Base-by-base conservation (phyloP, 352 stramenopile species). In the Albugo candida region DNA sequence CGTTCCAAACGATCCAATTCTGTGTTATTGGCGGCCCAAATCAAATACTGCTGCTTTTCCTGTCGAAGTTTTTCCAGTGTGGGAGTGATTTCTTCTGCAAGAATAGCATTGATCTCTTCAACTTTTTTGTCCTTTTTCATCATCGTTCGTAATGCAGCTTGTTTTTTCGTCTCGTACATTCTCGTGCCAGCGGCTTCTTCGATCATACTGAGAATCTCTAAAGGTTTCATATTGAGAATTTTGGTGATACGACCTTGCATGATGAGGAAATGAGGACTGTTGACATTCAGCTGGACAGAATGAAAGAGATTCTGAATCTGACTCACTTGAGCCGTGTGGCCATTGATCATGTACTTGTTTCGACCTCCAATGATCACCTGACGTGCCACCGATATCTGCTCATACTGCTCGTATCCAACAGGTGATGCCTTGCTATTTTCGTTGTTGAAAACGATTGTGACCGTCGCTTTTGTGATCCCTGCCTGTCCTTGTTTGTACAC, bases 221-320 rank as follows among this genome's bases (percentile, higher is more conserved):
- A 72, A 4, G 96, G 95, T 62, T 99, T 99, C 96, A 99, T 99
- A 64, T 99, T 99, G 31, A 99, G 75, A 36, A 99, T 95, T 64
- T 98, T 98, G 38, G 93, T 98, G 57, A 98, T 98, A 13, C 93
- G 81, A 12, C 85, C 86, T 58, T 99, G 96, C 95, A 99, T 99
- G 73, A 99, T 99, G 42, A 99, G 75, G 63, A 99, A 99, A 63
- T 99, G 96, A 43, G 96, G 96, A 76, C 99, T 99, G 77, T 99
- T 99, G 47, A 99, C 95, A 72, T 99, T 99, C 35, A 99, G 72
- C 68, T 99, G 96, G 44, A 99, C 96, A 5, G 91, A 98, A 74
- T 99, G 96, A 66, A 99, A 99, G 5, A 99, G 75, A 64, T 99
- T 99, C 56, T 97, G 89, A 47, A 99, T 95, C 60, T 99, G 91